These are phyloP conservation scores for Ambrosiella xylebori DNA, from an alignment of 2,329 filamentous ascomycete species.

Conservation along the genomic window DNA sequence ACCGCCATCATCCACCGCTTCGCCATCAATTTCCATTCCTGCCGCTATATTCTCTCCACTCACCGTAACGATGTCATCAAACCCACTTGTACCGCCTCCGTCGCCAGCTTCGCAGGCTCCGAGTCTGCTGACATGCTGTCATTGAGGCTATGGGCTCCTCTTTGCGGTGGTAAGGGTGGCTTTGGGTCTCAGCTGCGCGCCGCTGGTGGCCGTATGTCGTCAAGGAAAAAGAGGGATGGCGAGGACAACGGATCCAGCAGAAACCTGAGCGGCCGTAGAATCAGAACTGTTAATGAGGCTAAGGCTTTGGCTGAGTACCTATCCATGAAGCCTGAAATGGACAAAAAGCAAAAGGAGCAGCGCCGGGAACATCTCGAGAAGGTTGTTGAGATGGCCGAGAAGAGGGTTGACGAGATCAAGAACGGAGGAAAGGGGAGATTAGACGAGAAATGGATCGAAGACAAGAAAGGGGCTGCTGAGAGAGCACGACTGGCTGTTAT, in stretches of 20 bases:
- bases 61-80: slow-evolving; percentile 56
- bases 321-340: slow-evolving; percentile 93
- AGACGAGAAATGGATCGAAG: slow-evolving; percentile 87
- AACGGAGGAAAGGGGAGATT: slow-evolving; percentile 51
- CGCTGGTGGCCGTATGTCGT: slow-evolving; percentile 94
- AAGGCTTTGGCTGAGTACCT: slow-evolving; percentile 91
- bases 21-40: slow-evolving; percentile 28
- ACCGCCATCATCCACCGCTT: slow-evolving; percentile 43
- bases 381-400: slow-evolving; percentile 70
- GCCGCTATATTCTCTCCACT: slow-evolving; percentile 63
- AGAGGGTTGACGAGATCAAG: slow-evolving; percentile 66
- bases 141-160: slow-evolving; percentile 58
- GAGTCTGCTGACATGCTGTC: slow-evolving; percentile 54
- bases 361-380: slow-evolving; percentile 72
- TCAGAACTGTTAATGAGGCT: slow-evolving; percentile 86
- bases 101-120: slow-evolving; percentile 44
- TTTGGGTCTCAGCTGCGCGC: slow-evolving; percentile 95
- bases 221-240: slow-evolving; percentile 68
- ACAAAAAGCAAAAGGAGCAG: slow-evolving; percentile 78
- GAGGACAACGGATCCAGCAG: slow-evolving; percentile 82
- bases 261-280: slow-evolving; percentile 75
- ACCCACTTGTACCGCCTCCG: slow-evolving; percentile 28
- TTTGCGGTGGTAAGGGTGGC: slow-evolving; percentile 90
- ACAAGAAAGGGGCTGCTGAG: slow-evolving; percentile 78
- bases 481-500: slow-evolving; percentile 62